A percentile compares a stretch with the other conserved stretches of the same genome.
Conservation (phyloP, 371 early-diverging fungal genomes). For the Mycotypha africana region DNA sequence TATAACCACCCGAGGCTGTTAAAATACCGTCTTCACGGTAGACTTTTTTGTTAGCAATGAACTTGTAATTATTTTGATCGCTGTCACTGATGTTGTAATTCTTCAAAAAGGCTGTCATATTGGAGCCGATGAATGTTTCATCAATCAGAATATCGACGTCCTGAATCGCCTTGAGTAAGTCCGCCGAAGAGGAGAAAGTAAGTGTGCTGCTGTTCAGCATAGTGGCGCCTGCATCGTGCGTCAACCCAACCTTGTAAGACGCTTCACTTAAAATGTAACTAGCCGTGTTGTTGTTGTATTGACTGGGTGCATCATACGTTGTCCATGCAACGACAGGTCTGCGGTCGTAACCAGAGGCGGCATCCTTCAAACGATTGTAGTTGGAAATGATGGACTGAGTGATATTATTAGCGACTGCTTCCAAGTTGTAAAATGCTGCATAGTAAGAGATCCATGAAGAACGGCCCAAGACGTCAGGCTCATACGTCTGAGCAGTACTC, state of each 20-base stretch:
- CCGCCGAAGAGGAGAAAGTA: constrained; percentile 32
- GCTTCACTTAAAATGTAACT: constrained; percentile 57
- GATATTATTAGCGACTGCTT: constrained; percentile 53
- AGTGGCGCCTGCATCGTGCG: constrained; percentile 55
- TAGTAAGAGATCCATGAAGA: constrained; percentile 78
- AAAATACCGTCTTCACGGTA: constrained; percentile 66
- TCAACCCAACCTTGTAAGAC: constrained; percentile 55
- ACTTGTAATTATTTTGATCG: constrained; percentile 48
- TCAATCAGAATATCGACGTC: constrained; percentile 69
- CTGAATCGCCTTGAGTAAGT: constrained; percentile 50
- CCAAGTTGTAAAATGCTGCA: constrained; percentile 69
- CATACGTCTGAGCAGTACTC: constrained; percentile 20
- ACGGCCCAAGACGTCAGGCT: constrained; percentile 58
- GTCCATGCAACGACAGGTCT: constrained; percentile 71
- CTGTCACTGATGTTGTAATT: constrained; percentile 47
- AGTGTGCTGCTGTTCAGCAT: constrained; percentile 9
- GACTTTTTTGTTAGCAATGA: constrained; percentile 55
- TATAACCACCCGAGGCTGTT: constrained; percentile 55
- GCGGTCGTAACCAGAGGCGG: constrained; percentile 39
- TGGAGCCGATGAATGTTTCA: constrained; percentile 55
- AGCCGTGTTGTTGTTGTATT: constrained; percentile 63
- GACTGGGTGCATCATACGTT: constrained; percentile 52
- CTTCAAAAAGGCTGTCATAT: constrained; percentile 40
- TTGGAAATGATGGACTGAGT: constrained; percentile 53
- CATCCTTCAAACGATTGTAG: constrained; percentile 57